A percentile compares a stretch with the other conserved stretches of the same genome.
Conservation (phyloP, 148 eudicot species). For the Rhododendron henanense region DNA sequence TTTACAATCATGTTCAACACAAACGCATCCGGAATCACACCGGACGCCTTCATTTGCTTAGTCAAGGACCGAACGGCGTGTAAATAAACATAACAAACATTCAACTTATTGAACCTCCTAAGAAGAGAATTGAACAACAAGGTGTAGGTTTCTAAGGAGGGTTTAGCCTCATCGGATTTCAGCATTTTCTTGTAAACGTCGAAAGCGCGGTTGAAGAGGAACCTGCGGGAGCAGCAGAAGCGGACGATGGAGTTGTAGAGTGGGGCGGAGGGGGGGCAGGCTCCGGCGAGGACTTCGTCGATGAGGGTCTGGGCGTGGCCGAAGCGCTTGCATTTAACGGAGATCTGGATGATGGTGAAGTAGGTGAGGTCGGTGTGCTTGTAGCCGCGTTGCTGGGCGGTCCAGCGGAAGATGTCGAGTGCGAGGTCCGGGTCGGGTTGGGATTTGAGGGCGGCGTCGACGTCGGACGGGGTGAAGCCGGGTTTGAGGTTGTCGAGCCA, state of each 20-base stretch:
- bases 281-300: conserved; percentile 81
- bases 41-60: conserved; percentile 79
- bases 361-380: conserved; percentile 63
- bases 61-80: conserved; percentile 40
- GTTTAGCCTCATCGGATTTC: conserved; percentile 41
- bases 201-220: conserved; percentile 40
- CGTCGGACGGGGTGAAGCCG: conserved; percentile 70
- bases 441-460: conserved; percentile 51
- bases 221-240: conserved; percentile 58
- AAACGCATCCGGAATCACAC: conserved; percentile 71
- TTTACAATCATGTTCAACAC: conserved; percentile 77
- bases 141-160: conserved; percentile 61
- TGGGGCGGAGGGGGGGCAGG: conserved; percentile 45
- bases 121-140: conserved; percentile 51
- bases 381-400: conserved; percentile 63
- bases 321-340: conserved; percentile 37
- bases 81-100: conserved; percentile 71
- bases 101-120: conserved; percentile 55
- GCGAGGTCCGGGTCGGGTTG: conserved; percentile 82
- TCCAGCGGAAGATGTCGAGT: conserved; percentile 90
- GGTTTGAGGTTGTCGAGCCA: conserved; percentile 70
- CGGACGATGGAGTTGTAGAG: conserved; percentile 64
- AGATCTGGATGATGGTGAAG: conserved; percentile 61
- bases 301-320: conserved; percentile 57
- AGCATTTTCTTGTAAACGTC: conserved; percentile 77